A percentile compares a stretch with the other conserved stretches of the same genome.
Evolutionary conservation across 805 yeast species (phyloP).

Genomic region (Clavispora carvajalis): DNA sequence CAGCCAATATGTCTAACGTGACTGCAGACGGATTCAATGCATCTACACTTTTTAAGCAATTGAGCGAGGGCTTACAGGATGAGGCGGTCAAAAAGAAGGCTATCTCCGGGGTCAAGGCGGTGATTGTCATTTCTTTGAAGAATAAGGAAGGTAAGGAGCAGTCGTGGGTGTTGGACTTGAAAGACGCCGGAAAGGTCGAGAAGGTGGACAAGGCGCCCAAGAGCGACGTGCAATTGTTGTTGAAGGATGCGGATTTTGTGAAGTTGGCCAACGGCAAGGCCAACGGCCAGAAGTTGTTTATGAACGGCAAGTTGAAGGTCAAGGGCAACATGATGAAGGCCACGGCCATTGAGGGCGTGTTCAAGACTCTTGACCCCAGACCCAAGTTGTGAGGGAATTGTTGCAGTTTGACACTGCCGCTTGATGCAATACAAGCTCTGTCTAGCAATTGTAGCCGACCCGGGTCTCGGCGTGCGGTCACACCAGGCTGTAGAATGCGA

Average conservation of each 20-base stretch:
- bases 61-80: conserved; percentile 35
- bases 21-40: conserved; percentile 39
- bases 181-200: conserved; percentile 12
- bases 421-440: background rate
- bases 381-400: conserved; percentile 37
- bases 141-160: conserved; percentile 20
- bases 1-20: conserved; percentile 20
- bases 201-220: conserved; percentile 26
- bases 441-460: background rate
- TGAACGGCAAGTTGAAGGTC: conserved; percentile 79
- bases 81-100: conserved; percentile 33
- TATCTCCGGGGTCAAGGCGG: conserved; percentile 48
- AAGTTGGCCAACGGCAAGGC: conserved; percentile 73
- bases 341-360: conserved; percentile 62
- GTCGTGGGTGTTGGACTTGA: conserved; percentile 19
- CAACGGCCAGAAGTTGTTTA: conserved; percentile 77
- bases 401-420: background rate
- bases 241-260: conserved; percentile 65
- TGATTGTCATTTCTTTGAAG: conserved; percentile 51
- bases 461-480: too few species aligned
- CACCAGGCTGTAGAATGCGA: conserved; percentile 3
- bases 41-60: conserved; percentile 36
- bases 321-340: conserved; percentile 93
- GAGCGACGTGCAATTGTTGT: conserved; percentile 58
- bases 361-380: conserved; percentile 46